Conservation (phyloP, 306 rosid genomes). For the Ziziphus jujuba region DNA sequence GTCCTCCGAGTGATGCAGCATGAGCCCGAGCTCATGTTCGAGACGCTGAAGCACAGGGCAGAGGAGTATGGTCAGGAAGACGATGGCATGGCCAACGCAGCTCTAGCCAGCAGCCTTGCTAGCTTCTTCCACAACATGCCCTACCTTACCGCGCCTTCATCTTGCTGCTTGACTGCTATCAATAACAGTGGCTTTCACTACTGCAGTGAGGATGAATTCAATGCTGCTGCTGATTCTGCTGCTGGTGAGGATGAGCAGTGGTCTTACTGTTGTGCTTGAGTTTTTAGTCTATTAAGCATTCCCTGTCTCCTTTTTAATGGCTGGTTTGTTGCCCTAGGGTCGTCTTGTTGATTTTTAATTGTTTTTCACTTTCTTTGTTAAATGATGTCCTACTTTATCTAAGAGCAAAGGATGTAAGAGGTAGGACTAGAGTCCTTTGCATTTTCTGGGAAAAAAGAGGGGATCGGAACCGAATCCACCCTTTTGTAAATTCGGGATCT, state of each 20-base stretch:
- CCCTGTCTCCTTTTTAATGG: slow-evolving; percentile 14
- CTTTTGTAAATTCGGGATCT: slow-evolving; percentile 50
- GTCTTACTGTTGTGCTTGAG: slow-evolving; percentile 64
- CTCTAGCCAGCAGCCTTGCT: slow-evolving; percentile 50
- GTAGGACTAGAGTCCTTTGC: slow-evolving; percentile 35
- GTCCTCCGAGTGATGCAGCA: slow-evolving; percentile 97
- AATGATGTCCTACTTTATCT: too few relatives aligned
- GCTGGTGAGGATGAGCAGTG: slow-evolving; percentile 61
- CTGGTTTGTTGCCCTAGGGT: slow-evolving; percentile 27
- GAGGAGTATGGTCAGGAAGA: slow-evolving; percentile 54
- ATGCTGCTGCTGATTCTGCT: slow-evolving; percentile 40
- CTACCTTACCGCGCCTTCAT: slow-evolving; percentile 47
- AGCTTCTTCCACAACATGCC: slow-evolving; percentile 77
- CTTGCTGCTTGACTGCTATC: slow-evolving; percentile 56
- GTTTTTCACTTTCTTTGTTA: background rate
- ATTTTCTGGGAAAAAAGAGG: slow-evolving; percentile 18
- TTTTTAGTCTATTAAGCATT: slow-evolving; percentile 8
- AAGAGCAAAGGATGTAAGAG: slow-evolving; percentile 37
- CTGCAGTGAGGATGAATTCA: slow-evolving; percentile 47
- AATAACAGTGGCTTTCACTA: slow-evolving; percentile 57
- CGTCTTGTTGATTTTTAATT: slow-evolving; percentile 1
- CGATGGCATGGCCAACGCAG: slow-evolving; percentile 31
- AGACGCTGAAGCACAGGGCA: slow-evolving; percentile 84
- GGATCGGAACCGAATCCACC: slow-evolving; percentile 35
- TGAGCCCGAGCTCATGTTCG: slow-evolving; percentile 96